phyloP scores from a whole-genome alignment of 805 yeast genomes.

The Myxozyma lipomycoides region DNA sequence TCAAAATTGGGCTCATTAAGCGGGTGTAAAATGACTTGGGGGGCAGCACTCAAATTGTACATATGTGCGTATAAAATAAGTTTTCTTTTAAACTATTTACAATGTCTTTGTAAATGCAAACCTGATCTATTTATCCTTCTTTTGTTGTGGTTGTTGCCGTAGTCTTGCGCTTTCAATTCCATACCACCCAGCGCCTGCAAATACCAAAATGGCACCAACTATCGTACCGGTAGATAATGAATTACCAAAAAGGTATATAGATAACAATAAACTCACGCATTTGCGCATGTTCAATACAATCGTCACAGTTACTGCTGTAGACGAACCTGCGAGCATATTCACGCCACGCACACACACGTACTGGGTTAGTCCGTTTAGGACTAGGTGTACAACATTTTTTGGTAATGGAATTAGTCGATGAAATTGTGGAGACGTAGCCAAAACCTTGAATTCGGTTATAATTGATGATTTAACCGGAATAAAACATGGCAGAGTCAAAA shows the following conservation, averaged over 20 bases:
- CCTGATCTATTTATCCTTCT: constrained; percentile 9
- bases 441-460: constrained; percentile 34
- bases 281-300: constrained; percentile 60
- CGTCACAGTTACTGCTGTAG: constrained; percentile 61
- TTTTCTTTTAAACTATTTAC: background rate
- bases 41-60: background rate
- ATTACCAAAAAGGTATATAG: constrained; percentile 52
- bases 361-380: constrained; percentile 51
- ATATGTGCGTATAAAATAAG: background rate
- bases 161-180: constrained; percentile 24
- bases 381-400: constrained; percentile 32
- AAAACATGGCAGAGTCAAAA: constrained; percentile 23
- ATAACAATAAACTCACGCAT: constrained; percentile 54
- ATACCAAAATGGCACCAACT: constrained; percentile 52
- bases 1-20: constrained; percentile 35
- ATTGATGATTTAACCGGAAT: constrained; percentile 36
- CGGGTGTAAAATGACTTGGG: constrained; percentile 18
- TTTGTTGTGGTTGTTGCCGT: constrained; percentile 11
- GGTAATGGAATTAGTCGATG: constrained; percentile 20
- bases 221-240: constrained; percentile 39
- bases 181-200: constrained; percentile 54
- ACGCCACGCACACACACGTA: constrained; percentile 65
- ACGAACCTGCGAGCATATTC: constrained; percentile 52
- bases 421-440: constrained; percentile 28
- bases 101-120: background rate